A percentile compares a stretch with the other conserved stretches of the same genome.
These are phyloP conservation scores for Zopfia rhizophila DNA, from an alignment of 2,329 filamentous ascomycete species.

Conservation along the genomic window DNA sequence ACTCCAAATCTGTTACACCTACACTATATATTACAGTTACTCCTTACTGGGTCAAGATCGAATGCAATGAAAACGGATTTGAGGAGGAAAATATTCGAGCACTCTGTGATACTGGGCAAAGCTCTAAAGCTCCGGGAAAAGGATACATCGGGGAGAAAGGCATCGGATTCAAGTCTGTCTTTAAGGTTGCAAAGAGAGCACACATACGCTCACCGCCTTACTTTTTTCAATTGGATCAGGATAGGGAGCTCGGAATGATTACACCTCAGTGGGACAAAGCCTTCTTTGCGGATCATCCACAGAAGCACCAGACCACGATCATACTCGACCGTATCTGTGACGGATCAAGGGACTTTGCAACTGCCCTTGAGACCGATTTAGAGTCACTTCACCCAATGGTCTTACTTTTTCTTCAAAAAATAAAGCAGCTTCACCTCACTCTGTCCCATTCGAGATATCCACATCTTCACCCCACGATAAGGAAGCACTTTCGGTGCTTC, in stretches of 20 bases:
- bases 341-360: conserved; percentile 3
- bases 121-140: conserved; percentile 20
- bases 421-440: conserved; percentile 7
- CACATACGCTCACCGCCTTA: conserved; percentile 14
- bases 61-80: conserved; percentile 16
- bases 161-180: conserved; percentile 51
- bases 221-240: conserved; percentile 15
- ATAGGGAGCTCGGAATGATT: conserved; percentile 13
- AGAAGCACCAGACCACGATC: conserved; percentile 11
- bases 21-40: conserved; percentile 6
- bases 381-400: conserved; percentile 4
- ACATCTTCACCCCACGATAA: not conserved
- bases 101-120: conserved; percentile 11
- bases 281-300: conserved; percentile 3
- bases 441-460: conserved; percentile 1
- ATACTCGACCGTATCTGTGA: conserved; percentile 9
- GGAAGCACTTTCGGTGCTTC: conserved; percentile 3
- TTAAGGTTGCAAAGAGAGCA: conserved; percentile 37
- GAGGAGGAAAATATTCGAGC: conserved; percentile 8
- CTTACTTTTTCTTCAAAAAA: conserved; percentile 7
- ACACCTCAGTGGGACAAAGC: conserved; percentile 13
- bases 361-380: conserved; percentile 1
- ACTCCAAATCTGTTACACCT: conserved; percentile 3
- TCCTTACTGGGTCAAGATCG: conserved; percentile 6
- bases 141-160: conserved; percentile 47